Conservation (phyloP, 331 rosid genomes). For the Rosa hybrid region DNA sequence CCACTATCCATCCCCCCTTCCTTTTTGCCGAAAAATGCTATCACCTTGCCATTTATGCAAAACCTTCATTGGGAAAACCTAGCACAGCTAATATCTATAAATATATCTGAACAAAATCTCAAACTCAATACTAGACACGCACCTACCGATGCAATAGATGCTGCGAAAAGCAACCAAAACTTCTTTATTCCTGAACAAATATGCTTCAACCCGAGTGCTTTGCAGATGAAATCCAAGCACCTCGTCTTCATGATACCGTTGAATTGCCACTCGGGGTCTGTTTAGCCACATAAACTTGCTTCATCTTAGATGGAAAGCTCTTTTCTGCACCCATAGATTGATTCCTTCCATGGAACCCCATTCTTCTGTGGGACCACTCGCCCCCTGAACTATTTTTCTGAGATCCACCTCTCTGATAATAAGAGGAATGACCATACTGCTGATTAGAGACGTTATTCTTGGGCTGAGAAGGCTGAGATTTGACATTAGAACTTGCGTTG, state of each 20-base stretch:
- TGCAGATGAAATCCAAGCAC: background rate
- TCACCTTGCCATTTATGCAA: constrained; percentile 7
- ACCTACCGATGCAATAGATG: constrained; percentile 33
- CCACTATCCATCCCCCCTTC: background rate
- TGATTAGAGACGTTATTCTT: constrained; percentile 43
- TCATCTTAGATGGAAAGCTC: constrained; percentile 64
- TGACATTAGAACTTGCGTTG: constrained; percentile 41
- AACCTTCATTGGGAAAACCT: constrained; percentile 39
- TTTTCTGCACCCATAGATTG: constrained; percentile 66
- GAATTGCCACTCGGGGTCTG: constrained; percentile 64
- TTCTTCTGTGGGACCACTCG: constrained; percentile 79
- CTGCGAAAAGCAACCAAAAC: constrained; percentile 40
- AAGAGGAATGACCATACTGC: constrained; percentile 65
- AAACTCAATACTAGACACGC: constrained; percentile 39
- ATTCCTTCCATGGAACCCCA: constrained; percentile 77
- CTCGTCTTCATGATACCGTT: constrained; percentile 35
- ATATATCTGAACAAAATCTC: constrained; percentile 36
- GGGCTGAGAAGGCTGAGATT: constrained; percentile 53
- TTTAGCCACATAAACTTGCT: constrained; percentile 91
- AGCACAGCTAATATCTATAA: constrained; percentile 8
- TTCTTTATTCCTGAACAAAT: constrained; percentile 38
- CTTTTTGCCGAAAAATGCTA: background rate
- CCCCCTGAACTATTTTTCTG: constrained; percentile 69
- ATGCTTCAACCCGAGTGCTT: constrained; percentile 13
- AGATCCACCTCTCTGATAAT: constrained; percentile 69